phyloP scores from a whole-genome alignment of 495 filamentous ascomycete genomes.

The Clavariopsis aquatica region DNA sequence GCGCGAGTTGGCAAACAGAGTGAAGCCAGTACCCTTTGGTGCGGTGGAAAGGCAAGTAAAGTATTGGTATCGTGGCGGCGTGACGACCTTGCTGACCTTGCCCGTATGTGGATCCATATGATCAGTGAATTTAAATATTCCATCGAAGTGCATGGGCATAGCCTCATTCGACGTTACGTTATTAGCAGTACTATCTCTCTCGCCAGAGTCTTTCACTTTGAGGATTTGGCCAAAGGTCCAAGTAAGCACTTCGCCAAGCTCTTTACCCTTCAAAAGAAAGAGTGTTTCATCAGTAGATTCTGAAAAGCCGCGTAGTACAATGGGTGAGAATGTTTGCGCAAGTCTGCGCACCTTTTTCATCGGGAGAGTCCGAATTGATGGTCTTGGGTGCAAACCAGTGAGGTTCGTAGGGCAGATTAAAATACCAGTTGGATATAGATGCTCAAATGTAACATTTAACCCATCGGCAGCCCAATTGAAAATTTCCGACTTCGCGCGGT shows the following conservation, averaged over 20 bases:
- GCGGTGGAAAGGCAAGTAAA: conserved; percentile 54
- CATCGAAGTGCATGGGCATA: conserved; percentile 61
- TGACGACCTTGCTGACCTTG: conserved; percentile 20
- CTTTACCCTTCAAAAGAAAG: conserved; percentile 50
- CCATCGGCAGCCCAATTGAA: conserved; percentile 41
- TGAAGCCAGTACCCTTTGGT: conserved; percentile 53
- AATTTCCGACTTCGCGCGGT: conserved; percentile 47
- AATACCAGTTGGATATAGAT: conserved; percentile 50
- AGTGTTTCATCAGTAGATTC: conserved; percentile 49
- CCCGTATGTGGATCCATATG: conserved; percentile 41
- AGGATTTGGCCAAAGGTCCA: conserved; percentile 56
- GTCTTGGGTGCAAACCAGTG: conserved; percentile 33
- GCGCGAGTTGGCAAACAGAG: conserved; percentile 55
- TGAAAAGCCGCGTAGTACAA: conserved; percentile 56
- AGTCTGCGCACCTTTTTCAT: conserved; percentile 54
- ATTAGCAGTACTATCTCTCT: conserved; percentile 44
- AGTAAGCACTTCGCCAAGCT: conserved; percentile 49
- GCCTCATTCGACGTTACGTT: conserved; percentile 55
- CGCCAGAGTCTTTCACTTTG: conserved; percentile 52
- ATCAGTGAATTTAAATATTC: conserved; percentile 55
- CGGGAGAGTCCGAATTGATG: conserved; percentile 47
- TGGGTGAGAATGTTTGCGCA: conserved; percentile 53
- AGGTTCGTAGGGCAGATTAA: conserved; percentile 43
- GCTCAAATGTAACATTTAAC: conserved; percentile 43
- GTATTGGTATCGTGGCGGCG: conserved; percentile 51